phyloP scores from a whole-genome alignment of 495 filamentous ascomycete species.

The Penicillium dipodomyicola region DNA sequence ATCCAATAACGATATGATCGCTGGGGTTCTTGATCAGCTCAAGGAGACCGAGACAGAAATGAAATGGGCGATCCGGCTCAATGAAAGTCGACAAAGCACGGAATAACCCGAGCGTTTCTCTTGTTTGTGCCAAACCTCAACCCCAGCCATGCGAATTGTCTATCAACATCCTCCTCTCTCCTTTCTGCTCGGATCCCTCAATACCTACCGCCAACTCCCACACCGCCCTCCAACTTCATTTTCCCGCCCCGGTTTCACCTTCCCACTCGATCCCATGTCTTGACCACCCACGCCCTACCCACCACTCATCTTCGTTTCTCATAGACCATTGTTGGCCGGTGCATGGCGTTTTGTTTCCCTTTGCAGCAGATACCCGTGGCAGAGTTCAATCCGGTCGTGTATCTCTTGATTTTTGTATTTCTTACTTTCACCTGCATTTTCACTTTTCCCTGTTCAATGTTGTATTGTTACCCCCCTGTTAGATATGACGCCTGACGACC shows the following conservation, averaged over 20 bases:
- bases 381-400: constrained; percentile 10
- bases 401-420: constrained; percentile 6
- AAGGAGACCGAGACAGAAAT: constrained; percentile 63
- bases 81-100: constrained; percentile 46
- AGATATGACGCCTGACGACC: constrained; percentile 10
- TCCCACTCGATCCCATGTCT: not conserved
- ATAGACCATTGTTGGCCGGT: constrained; percentile 12
- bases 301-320: not conserved
- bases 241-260: not conserved
- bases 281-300: not conserved
- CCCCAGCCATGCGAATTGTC: not conserved
- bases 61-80: constrained; percentile 66
- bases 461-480: not conserved
- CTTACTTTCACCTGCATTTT: constrained; percentile 4
- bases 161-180: not conserved
- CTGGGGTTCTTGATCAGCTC: constrained; percentile 55
- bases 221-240: not conserved
- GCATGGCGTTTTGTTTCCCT: constrained; percentile 19
- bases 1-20: constrained; percentile 53
- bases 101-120: not conserved
- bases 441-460: not conserved
- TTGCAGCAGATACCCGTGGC: constrained; percentile 23
- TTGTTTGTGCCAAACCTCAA: not conserved
- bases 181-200: not conserved
- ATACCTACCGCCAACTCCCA: not conserved